Evolutionary conservation across 2,329 filamentous ascomycete genomes (phyloP).

Genomic region (Zopfia rhizophila): DNA sequence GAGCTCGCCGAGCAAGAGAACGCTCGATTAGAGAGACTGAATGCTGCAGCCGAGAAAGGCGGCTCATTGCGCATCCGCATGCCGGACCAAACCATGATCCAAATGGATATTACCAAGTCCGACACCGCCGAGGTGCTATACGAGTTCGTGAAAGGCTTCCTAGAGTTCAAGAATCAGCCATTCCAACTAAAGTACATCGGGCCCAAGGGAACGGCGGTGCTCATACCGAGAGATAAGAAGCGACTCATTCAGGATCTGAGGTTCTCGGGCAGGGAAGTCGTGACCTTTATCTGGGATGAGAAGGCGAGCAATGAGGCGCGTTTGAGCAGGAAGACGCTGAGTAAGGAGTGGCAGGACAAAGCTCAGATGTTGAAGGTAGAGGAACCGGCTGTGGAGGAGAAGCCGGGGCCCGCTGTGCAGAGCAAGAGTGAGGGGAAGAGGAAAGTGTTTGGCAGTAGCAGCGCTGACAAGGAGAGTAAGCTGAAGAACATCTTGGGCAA

Average conservation of each 20-base stretch:
- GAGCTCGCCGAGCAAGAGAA: slow-evolving; percentile 78
- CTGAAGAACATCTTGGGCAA: slow-evolving; percentile 51
- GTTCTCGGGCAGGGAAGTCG: slow-evolving; percentile 74
- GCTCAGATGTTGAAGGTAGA: slow-evolving; percentile 75
- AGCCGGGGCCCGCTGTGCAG: slow-evolving; percentile 19
- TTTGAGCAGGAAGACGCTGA: slow-evolving; percentile 67
- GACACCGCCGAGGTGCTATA: slow-evolving; percentile 80
- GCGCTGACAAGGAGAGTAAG: slow-evolving; percentile 52
- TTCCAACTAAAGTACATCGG: slow-evolving; percentile 78
- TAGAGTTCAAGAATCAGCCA: slow-evolving; percentile 70
- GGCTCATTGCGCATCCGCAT: slow-evolving; percentile 85
- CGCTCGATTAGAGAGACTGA: slow-evolving; percentile 72
- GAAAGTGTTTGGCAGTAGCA: slow-evolving; percentile 37
- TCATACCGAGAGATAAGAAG: slow-evolving; percentile 58
- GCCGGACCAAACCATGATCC: slow-evolving; percentile 83
- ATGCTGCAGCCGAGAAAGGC: slow-evolving; percentile 67
- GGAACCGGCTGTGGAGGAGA: slow-evolving; percentile 51
- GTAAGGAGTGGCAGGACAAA: slow-evolving; percentile 65
- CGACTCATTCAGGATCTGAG: slow-evolving; percentile 78
- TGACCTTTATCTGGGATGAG: slow-evolving; percentile 81
- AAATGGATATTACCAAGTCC: slow-evolving; percentile 73
- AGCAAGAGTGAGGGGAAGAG: slow-evolving; percentile 43
- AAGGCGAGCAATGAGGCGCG: slow-evolving; percentile 67
- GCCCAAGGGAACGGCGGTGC: slow-evolving; percentile 59
- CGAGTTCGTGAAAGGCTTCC: slow-evolving; percentile 75